A percentile compares a stretch with the other conserved stretches of the same genome.
Conservation (phyloP, 1,284 basidiomycete species). For the Athelia psychrophila region DNA sequence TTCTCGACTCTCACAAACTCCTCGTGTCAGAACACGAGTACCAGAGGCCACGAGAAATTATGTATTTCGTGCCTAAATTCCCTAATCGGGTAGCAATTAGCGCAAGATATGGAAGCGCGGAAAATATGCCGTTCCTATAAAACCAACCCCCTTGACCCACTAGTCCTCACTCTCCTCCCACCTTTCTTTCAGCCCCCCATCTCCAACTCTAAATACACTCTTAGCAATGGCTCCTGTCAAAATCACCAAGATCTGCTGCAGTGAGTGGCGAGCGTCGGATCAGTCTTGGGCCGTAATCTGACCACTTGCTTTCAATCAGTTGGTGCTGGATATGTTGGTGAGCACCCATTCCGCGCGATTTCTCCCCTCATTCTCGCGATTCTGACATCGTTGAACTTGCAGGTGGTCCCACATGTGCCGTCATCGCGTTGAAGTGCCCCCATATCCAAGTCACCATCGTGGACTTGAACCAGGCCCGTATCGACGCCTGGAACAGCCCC, state of each 20-base stretch:
- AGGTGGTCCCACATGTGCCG: conserved; percentile 94
- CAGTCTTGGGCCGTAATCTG: conserved; percentile 12
- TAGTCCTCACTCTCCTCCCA: background rate
- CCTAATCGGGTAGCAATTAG: too few species aligned
- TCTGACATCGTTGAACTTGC: conserved; percentile 9
- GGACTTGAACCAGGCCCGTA: conserved; percentile 92
- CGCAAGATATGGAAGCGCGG: too few species aligned
- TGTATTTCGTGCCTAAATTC: too few species aligned
- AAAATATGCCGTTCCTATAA: too few species aligned
- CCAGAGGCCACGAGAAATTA: too few species aligned
- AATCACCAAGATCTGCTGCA: conserved; percentile 89
- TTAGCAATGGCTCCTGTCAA: conserved; percentile 56
- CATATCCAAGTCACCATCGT: conserved; percentile 96
- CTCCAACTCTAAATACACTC: conserved; percentile 4
- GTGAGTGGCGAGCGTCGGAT: conserved; percentile 47
- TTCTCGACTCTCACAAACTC: too few species aligned
- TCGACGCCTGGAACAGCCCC: conserved; percentile 93
- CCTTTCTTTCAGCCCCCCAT: conserved; percentile 7
- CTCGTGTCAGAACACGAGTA: too few species aligned
- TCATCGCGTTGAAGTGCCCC: conserved; percentile 94
- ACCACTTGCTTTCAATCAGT: conserved; percentile 44
- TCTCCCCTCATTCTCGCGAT: conserved; percentile 9
- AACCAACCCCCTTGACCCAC: too few species aligned
- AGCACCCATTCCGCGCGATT: conserved; percentile 25
- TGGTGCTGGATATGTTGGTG: conserved; percentile 96